phyloP scores from a whole-genome alignment of 2,329 filamentous ascomycete species.

The Fusarium denticulatum region DNA sequence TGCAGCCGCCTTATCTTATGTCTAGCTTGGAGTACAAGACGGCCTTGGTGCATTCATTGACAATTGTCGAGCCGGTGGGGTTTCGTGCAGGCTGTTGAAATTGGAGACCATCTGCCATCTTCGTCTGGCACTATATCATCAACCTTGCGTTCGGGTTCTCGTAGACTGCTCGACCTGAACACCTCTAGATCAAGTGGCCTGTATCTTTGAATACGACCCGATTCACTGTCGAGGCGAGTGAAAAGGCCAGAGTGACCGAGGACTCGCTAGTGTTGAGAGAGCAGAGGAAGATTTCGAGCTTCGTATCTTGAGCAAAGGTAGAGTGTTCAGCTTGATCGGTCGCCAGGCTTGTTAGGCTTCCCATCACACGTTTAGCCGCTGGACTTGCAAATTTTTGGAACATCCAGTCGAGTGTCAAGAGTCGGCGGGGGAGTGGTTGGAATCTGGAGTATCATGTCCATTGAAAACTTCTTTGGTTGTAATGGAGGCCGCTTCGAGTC shows the following conservation, averaged over 20 bases:
- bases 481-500: neutral
- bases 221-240: too few species aligned
- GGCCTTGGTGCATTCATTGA: neutral
- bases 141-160: neutral
- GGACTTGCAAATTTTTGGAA: neutral
- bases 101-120: rapidly evolving
- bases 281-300: neutral
- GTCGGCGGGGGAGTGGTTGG: rapidly evolving
- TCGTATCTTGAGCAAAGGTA: neutral
- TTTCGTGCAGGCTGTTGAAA: too few species aligned
- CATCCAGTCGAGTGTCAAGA: neutral
- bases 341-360: neutral
- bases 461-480: neutral
- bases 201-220: rapidly evolving
- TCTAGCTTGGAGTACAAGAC: neutral
- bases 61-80: rapidly evolving
- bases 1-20: neutral
- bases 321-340: neutral
- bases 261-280: neutral
- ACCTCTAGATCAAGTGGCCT: neutral
- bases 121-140: neutral
- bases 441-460: neutral
- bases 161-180: neutral
- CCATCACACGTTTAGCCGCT: neutral
- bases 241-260: rapidly evolving